phyloP scores from a whole-genome alignment of 208 protist genomes.

The Trypanosomatidae sp. region DNA sequence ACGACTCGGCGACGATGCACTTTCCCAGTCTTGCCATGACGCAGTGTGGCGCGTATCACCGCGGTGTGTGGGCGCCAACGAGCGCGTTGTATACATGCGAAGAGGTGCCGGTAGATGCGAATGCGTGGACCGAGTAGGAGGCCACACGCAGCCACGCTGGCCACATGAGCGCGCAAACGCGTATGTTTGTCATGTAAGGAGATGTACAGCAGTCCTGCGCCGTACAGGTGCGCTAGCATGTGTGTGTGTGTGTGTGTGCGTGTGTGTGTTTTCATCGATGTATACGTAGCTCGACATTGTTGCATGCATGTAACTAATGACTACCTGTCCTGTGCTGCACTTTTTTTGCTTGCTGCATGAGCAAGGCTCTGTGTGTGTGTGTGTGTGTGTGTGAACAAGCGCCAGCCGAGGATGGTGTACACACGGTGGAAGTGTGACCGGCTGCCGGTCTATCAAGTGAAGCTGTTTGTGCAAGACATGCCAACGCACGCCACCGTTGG shows the following conservation, averaged over 20 bases:
- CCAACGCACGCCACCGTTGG: slow-evolving; percentile 51
- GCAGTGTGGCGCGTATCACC: slow-evolving; percentile 53
- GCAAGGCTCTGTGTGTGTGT: slow-evolving; percentile 4
- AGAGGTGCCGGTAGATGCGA: slow-evolving; percentile 19
- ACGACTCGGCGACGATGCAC: slow-evolving; percentile 62
- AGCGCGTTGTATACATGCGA: slow-evolving; percentile 44
- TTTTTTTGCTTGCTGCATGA: not conserved
- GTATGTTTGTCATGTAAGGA: too few species aligned
- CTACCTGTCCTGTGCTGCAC: too few species aligned
- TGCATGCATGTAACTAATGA: too few species aligned
- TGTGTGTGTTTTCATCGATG: too few species aligned
- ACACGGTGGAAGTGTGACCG: slow-evolving; percentile 90
- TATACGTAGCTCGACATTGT: too few species aligned
- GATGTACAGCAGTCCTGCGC: too few species aligned
- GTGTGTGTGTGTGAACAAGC: not conserved
- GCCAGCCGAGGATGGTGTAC: slow-evolving; percentile 64
- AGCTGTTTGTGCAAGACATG: slow-evolving; percentile 81
- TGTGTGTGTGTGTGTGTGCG: too few species aligned
- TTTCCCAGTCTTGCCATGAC: slow-evolving; percentile 53
- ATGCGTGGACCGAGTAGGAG: slow-evolving; percentile 11
- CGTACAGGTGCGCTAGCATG: too few species aligned
- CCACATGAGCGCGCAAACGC: too few species aligned
- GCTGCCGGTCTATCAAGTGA: slow-evolving; percentile 64
- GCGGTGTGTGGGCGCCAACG: slow-evolving; percentile 61
- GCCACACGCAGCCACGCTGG: too few species aligned